A percentile compares a stretch with the other conserved stretches of the same genome.
Conservation (phyloP, 768 basidiomycete species). For the Tulasnella sp. region DNA sequence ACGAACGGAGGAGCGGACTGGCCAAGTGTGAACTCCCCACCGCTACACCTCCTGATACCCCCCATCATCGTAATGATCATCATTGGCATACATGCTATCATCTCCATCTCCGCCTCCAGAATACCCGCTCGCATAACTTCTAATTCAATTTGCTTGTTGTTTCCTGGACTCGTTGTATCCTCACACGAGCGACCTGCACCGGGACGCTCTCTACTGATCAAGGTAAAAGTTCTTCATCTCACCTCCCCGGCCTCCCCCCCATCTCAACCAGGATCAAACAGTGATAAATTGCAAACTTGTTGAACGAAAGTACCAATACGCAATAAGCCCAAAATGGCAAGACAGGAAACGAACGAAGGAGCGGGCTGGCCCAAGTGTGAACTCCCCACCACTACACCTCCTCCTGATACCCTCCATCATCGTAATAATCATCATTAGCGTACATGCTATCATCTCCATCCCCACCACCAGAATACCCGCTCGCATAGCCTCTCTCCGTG, state of each 20-base stretch:
- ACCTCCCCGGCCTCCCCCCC: neutral
- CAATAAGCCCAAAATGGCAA: neutral
- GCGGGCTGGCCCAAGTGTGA: too few relatives aligned
- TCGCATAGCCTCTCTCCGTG: neutral
- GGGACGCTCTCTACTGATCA: neutral
- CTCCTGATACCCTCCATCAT: neutral
- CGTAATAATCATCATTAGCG: neutral
- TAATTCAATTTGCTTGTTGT: neutral
- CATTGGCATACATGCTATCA: neutral
- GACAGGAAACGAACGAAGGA: neutral
- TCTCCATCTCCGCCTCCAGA: neutral
- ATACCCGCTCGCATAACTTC: neutral
- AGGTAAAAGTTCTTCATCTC: neutral
- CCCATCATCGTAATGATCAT: neutral
- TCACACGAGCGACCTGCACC: neutral
- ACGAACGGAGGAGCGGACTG: neutral
- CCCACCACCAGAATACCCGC: neutral
- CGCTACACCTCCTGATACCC: neutral
- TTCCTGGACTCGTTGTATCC: neutral
- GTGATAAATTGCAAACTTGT: neutral
- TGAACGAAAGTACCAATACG: neutral
- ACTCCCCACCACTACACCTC: neutral
- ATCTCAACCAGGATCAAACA: neutral
- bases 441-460: neutral
- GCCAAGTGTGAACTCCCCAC: neutral